A percentile compares a stretch with the other conserved stretches of the same genome.
Conservation (phyloP, 371 early-diverging fungal genomes). For the Dichotomocladium elegans region DNA sequence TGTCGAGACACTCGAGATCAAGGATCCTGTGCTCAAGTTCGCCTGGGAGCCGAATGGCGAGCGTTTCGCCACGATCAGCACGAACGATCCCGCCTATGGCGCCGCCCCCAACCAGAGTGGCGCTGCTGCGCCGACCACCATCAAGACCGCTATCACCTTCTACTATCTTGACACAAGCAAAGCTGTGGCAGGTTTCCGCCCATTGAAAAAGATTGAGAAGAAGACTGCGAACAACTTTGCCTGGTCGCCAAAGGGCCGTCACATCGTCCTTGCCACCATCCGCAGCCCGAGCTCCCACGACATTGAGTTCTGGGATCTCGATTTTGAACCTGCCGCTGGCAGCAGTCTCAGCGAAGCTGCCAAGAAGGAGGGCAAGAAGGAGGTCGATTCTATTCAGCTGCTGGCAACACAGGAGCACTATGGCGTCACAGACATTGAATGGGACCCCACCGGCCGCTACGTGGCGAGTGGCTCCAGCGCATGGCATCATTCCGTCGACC, state of each 20-base stretch:
- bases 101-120: slow-evolving; percentile 41
- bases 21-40: slow-evolving; percentile 77
- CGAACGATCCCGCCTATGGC: slow-evolving; percentile 63
- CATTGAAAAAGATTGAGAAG: slow-evolving; percentile 63
- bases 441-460: slow-evolving; percentile 98
- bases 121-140: slow-evolving; percentile 49
- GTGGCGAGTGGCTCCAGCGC: slow-evolving; percentile 82
- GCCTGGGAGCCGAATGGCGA: slow-evolving; percentile 95
- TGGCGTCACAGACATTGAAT: slow-evolving; percentile 91
- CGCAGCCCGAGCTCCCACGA: slow-evolving; percentile 76
- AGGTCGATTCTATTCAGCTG: slow-evolving; percentile 53
- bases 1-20: slow-evolving; percentile 91
- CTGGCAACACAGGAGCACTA: slow-evolving; percentile 85
- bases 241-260: slow-evolving; percentile 97
- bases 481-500: slow-evolving; percentile 82
- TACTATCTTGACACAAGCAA: slow-evolving; percentile 70
- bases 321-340: slow-evolving; percentile 67
- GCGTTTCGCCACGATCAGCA: slow-evolving; percentile 80
- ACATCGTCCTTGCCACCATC: slow-evolving; percentile 86
- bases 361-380: slow-evolving; percentile 48
- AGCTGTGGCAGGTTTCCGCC: slow-evolving; percentile 62
- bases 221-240: slow-evolving; percentile 80
- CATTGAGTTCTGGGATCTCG: slow-evolving; percentile 92
- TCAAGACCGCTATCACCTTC: slow-evolving; percentile 78
- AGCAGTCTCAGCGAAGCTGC: slow-evolving; percentile 40